phyloP scores from a whole-genome alignment of 2,329 filamentous ascomycete genomes.

The Fusarium proliferatum region DNA sequence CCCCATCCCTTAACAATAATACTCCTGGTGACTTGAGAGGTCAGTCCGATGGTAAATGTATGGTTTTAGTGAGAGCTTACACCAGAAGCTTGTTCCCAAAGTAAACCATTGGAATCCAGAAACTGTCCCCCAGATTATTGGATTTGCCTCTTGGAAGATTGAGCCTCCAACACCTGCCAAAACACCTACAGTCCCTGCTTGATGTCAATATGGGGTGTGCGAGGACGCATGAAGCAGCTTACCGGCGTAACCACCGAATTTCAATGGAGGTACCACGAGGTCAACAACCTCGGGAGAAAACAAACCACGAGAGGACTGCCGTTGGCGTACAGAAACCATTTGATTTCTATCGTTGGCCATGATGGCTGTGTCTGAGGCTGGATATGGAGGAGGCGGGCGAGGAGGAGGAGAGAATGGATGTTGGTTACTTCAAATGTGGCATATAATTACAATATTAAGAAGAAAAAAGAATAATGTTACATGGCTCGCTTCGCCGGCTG shows the following conservation, averaged over 20 bases:
- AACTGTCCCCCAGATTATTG: slow-evolving; percentile 76
- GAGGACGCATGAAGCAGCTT: slow-evolving; percentile 10
- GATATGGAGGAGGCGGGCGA: not conserved
- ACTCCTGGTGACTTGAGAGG: slow-evolving; percentile 58
- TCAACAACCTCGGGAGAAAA: slow-evolving; percentile 58
- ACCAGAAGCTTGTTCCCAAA: slow-evolving; percentile 81
- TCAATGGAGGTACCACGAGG: slow-evolving; percentile 63
- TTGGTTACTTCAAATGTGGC: not conserved
- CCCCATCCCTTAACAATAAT: slow-evolving; percentile 61
- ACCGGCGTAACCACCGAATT: slow-evolving; percentile 71
- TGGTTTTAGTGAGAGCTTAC: slow-evolving; percentile 56
- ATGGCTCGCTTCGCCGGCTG: slow-evolving; percentile 18
- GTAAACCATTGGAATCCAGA: slow-evolving; percentile 85
- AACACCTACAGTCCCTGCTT: slow-evolving; percentile 68
- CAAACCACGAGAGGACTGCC: slow-evolving; percentile 49
- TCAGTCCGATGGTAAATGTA: slow-evolving; percentile 14
- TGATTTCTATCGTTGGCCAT: slow-evolving; percentile 38
- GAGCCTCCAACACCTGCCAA: slow-evolving; percentile 76
- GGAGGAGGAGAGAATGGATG: not conserved
- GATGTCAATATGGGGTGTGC: slow-evolving; percentile 35
- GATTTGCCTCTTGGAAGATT: slow-evolving; percentile 74
- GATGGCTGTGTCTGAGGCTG: not conserved
- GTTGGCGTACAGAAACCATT: slow-evolving; percentile 35
- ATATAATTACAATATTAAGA: slow-evolving; percentile 21
- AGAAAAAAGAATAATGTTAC: slow-evolving; percentile 33